These are phyloP conservation scores for Amylostereum areolatum DNA, from an alignment of 1,284 basidiomycete species.

Conservation along the genomic window DNA sequence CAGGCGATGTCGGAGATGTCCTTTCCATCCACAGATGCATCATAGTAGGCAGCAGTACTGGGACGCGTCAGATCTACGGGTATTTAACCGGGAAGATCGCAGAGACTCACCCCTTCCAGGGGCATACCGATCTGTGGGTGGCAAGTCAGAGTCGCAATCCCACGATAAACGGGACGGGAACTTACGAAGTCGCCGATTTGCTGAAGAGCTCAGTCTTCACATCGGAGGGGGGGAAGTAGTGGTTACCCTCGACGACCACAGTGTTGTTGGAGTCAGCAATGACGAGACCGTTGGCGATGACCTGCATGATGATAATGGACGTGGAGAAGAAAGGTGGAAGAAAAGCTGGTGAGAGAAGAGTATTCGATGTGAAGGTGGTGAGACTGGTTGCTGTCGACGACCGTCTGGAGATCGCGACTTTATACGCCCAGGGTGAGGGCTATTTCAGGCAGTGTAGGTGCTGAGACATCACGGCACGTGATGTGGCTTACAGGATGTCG, in stretches of 20 bases:
- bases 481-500: too few species aligned
- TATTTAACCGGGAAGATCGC: neutral
- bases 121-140: conserved; percentile 41
- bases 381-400: neutral
- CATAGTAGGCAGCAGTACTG: conserved; percentile 60
- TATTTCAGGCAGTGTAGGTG: too few species aligned
- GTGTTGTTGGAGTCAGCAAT: conserved; percentile 53
- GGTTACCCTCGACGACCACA: conserved; percentile 53
- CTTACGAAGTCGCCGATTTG: conserved; percentile 46
- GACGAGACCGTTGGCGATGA: conserved; percentile 40
- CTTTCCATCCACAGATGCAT: conserved; percentile 41
- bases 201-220: conserved; percentile 38
- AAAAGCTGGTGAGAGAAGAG: neutral
- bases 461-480: too few species aligned
- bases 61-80: neutral
- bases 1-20: conserved; percentile 54
- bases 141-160: neutral
- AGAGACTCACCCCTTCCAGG: conserved; percentile 57
- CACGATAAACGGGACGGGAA: neutral
- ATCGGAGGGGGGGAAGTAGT: conserved; percentile 59
- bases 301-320: conserved; percentile 38
- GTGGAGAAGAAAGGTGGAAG: neutral
- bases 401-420: too few species aligned
- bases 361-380: neutral
- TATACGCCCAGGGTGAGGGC: too few species aligned